Evolutionary conservation across 148 eudicot species (phyloP).

Genomic region (Silene conica): DNA sequence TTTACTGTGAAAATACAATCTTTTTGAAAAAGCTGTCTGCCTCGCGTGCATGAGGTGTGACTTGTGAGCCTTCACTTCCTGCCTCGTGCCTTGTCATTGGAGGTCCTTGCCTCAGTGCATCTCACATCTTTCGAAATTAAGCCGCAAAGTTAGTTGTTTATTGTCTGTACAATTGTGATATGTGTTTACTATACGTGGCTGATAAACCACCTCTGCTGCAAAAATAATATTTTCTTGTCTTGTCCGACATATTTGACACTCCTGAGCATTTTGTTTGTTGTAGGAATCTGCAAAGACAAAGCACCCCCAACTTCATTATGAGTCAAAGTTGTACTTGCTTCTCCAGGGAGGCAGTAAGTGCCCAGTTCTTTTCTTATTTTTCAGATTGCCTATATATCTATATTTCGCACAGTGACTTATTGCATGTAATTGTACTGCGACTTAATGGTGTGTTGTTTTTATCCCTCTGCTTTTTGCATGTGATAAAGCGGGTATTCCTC

Average conservation of each 20-base stretch:
- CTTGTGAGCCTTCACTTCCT: too few species aligned
- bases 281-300: slow-evolving; percentile 79
- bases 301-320: slow-evolving; percentile 90
- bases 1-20: too few species aligned
- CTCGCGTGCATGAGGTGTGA: too few species aligned
- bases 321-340: slow-evolving; percentile 76
- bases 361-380: not conserved
- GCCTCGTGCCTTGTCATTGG: too few species aligned
- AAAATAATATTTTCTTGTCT: not conserved
- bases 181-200: not conserved
- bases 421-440: not conserved
- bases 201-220: not conserved
- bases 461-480: not conserved
- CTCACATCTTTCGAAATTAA: too few species aligned
- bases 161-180: not conserved
- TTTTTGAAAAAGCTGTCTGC: too few species aligned
- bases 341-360: slow-evolving; percentile 92
- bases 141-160: not conserved
- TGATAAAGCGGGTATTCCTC: slow-evolving; percentile 71
- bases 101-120: too few species aligned
- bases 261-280: not conserved
- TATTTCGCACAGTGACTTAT: not conserved
- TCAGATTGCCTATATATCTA: not conserved
- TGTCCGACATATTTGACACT: slow-evolving; percentile 12
- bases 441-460: not conserved